Percentiles rank a stretch among this genome's conserved stretches.
These are phyloP conservation scores for Phytophthora constricta DNA, from an alignment of 352 stramenopile genomes.

Conservation along the genomic window DNA sequence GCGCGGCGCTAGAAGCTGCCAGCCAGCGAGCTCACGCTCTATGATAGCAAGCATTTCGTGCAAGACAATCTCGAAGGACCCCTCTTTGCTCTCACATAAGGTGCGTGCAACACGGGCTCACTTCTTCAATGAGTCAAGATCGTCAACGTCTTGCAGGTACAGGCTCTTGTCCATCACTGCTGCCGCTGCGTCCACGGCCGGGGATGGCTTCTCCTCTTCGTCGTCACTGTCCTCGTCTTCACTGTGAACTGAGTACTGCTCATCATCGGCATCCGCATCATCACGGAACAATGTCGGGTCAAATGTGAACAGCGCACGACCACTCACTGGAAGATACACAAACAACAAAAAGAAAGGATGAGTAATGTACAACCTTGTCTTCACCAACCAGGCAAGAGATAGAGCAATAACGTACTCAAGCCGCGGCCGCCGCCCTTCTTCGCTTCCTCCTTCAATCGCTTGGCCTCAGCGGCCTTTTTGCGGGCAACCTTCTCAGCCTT, in stretches of 20 bases:
- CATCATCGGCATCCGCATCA: slow-evolving; percentile 89
- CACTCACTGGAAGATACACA: slow-evolving; percentile 76
- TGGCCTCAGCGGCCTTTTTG: slow-evolving; percentile 83
- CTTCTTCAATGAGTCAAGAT: slow-evolving; percentile 82
- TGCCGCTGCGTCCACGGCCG: slow-evolving; percentile 54
- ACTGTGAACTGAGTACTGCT: slow-evolving; percentile 81
- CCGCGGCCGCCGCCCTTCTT: slow-evolving; percentile 86
- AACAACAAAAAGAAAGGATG: slow-evolving; percentile 15
- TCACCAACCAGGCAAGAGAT: not conserved
- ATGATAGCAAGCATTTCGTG: slow-evolving; percentile 25
- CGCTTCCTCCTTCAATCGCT: slow-evolving; percentile 83
- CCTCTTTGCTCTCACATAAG: slow-evolving; percentile 11
- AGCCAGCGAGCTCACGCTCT: slow-evolving; percentile 15
- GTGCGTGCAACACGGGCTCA: slow-evolving; percentile 36
- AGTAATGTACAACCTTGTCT: not conserved
- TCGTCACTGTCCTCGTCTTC: slow-evolving; percentile 56
- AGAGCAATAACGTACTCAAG: slow-evolving; percentile 74
- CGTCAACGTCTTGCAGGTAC: slow-evolving; percentile 81
- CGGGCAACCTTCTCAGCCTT: slow-evolving; percentile 85
- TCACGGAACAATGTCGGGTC: slow-evolving; percentile 92
- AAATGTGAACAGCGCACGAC: slow-evolving; percentile 91
- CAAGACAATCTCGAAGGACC: slow-evolving; percentile 16
- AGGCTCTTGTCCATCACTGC: slow-evolving; percentile 86
- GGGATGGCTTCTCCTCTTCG: slow-evolving; percentile 50
- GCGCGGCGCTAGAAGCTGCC: slow-evolving; percentile 20